Conservation (phyloP, 495 filamentous ascomycete genomes). For the Penicillium turbatum region DNA sequence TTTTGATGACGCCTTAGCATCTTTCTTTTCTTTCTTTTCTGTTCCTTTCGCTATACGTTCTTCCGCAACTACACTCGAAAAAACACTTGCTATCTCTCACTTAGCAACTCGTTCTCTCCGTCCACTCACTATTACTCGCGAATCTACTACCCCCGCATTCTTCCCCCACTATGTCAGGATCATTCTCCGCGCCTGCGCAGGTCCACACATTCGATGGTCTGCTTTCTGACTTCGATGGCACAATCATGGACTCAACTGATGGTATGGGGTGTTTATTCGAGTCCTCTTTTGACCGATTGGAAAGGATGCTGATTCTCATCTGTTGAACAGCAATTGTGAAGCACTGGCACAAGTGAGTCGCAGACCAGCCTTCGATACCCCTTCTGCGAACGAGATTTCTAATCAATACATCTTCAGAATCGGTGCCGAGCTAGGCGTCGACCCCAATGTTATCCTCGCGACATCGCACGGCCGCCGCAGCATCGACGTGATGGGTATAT, state of each 20-base stretch:
- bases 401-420: conserved; percentile 48
- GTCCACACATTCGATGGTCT: conserved; percentile 66
- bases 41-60: neutral
- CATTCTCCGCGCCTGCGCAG: conserved; percentile 58
- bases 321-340: conserved; percentile 74
- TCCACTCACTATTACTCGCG: conserved; percentile 1
- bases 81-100: neutral
- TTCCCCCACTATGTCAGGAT: conserved; percentile 37
- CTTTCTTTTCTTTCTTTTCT: neutral
- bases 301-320: conserved; percentile 7
- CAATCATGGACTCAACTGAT: conserved; percentile 45
- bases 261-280: conserved; percentile 19
- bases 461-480: conserved; percentile 85
- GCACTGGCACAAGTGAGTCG: conserved; percentile 77
- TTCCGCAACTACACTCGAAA: neutral
- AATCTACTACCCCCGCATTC: conserved; percentile 7
- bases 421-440: conserved; percentile 75
- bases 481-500: conserved; percentile 72
- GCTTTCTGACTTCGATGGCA: conserved; percentile 88
- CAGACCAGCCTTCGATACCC: neutral
- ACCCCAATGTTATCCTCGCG: conserved; percentile 73
- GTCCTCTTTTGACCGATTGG: neutral
- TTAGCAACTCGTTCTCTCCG: neutral
- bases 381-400: neutral
- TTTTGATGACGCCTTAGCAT: neutral